Evolutionary conservation across 2,329 filamentous ascomycete species (phyloP).

Genomic region (Hymenoscyphus salicellus): DNA sequence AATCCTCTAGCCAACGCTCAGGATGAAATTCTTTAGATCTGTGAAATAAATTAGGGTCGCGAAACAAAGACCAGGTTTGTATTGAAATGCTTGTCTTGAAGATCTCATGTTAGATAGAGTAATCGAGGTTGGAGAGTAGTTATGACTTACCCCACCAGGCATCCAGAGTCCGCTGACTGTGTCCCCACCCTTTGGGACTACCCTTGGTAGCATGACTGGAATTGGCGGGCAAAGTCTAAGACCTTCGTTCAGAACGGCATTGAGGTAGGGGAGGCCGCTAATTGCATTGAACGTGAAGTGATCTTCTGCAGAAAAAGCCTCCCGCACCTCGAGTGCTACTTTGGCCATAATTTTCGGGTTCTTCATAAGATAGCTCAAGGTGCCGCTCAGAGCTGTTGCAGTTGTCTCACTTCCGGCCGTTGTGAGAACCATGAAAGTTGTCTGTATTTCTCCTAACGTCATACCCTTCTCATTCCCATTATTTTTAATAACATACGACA

Average conservation of each 20-base stretch:
- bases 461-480: conserved; percentile 33
- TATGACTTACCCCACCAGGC: not conserved
- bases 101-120: not conserved
- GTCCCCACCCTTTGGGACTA: not conserved
- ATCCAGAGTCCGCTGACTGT: not conserved
- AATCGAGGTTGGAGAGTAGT: not conserved
- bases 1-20: conserved; percentile 24
- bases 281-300: not conserved
- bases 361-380: conserved; percentile 6
- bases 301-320: not conserved
- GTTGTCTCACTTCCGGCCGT: conserved; percentile 14
- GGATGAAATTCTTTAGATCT: conserved; percentile 11
- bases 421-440: not conserved
- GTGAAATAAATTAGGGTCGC: conserved; percentile 16
- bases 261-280: conserved; percentile 27
- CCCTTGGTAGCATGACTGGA: conserved; percentile 5
- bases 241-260: conserved; percentile 37
- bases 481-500: conserved; percentile 22
- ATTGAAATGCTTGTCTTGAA: conserved; percentile 11
- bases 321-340: conserved; percentile 9
- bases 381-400: conserved; percentile 4
- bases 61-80: conserved; percentile 6
- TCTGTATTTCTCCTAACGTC: not conserved
- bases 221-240: conserved; percentile 11
- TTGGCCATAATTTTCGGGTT: not conserved